phyloP scores from a whole-genome alignment of 495 filamentous ascomycete genomes.

The Apiosordaria backusii region DNA sequence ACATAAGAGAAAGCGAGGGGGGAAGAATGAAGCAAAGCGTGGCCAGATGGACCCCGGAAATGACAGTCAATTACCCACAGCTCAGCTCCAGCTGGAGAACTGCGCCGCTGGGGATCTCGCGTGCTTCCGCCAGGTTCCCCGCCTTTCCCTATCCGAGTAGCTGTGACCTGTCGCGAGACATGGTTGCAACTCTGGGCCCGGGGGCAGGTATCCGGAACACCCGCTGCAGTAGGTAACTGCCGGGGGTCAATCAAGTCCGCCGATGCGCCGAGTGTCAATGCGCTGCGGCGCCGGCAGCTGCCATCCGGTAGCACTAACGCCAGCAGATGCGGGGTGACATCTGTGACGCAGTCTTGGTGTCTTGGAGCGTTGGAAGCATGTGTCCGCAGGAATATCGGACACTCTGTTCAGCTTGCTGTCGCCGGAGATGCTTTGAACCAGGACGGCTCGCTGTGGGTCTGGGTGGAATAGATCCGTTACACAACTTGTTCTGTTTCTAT shows the following conservation, averaged over 20 bases:
- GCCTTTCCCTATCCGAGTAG: slow-evolving; percentile 1
- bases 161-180: background rate
- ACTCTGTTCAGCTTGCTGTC: background rate
- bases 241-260: background rate
- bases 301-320: background rate
- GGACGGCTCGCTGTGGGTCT: background rate
- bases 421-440: background rate
- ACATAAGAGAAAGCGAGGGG: background rate
- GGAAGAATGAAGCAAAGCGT: background rate
- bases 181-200: background rate
- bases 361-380: background rate
- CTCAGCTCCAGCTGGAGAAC: background rate
- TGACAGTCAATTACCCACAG: background rate
- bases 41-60: background rate
- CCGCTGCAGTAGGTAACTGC: background rate
- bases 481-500: too few species aligned
- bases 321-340: background rate
- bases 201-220: background rate
- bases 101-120: background rate
- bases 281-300: background rate
- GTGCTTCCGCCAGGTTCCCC: slow-evolving; percentile 1
- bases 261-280: background rate
- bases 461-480: too few species aligned
- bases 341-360: background rate
- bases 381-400: background rate